Conservation (phyloP, 1,284 basidiomycete species). For the Porogramme epimiltina region DNA sequence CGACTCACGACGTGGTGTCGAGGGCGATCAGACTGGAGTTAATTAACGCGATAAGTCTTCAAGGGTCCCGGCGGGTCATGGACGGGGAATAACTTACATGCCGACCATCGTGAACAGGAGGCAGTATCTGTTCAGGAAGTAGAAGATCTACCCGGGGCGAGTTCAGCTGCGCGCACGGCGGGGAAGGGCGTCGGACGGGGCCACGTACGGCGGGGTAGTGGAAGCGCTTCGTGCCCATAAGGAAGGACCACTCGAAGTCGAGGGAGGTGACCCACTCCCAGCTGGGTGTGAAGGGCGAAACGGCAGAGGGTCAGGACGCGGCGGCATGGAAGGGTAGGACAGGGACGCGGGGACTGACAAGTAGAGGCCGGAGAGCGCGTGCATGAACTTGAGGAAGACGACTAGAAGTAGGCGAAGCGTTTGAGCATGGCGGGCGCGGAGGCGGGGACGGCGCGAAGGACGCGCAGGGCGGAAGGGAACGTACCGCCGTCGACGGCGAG, state of each 20-base stretch:
- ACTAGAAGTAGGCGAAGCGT: slow-evolving; percentile 34
- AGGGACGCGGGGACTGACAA: slow-evolving; percentile 42
- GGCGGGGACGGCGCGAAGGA: neutral
- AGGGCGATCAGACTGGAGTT: slow-evolving; percentile 59
- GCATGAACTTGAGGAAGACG: slow-evolving; percentile 68
- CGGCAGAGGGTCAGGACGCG: slow-evolving; percentile 10
- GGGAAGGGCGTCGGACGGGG: neutral
- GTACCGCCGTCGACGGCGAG: slow-evolving; percentile 51
- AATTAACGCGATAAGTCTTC: too few species aligned
- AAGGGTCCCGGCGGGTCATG: too few species aligned
- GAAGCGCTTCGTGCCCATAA: slow-evolving; percentile 62
- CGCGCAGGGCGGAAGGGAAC: too few species aligned
- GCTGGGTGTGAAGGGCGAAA: slow-evolving; percentile 20
- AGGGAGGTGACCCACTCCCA: slow-evolving; percentile 61
- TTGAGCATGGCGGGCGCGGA: neutral
- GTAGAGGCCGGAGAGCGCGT: slow-evolving; percentile 66
- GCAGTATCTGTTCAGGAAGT: slow-evolving; percentile 73
- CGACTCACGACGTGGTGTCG: slow-evolving; percentile 51
- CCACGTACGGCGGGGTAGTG: slow-evolving; percentile 38
- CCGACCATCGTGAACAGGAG: slow-evolving; percentile 69
- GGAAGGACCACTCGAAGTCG: slow-evolving; percentile 67
- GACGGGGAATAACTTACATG: slow-evolving; percentile 42
- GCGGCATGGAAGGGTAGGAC: neutral
- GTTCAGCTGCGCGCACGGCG: neutral
- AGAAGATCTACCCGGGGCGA: slow-evolving; percentile 54